phyloP scores from a whole-genome alignment of 768 basidiomycete genomes.

The Serendipita sp. region DNA sequence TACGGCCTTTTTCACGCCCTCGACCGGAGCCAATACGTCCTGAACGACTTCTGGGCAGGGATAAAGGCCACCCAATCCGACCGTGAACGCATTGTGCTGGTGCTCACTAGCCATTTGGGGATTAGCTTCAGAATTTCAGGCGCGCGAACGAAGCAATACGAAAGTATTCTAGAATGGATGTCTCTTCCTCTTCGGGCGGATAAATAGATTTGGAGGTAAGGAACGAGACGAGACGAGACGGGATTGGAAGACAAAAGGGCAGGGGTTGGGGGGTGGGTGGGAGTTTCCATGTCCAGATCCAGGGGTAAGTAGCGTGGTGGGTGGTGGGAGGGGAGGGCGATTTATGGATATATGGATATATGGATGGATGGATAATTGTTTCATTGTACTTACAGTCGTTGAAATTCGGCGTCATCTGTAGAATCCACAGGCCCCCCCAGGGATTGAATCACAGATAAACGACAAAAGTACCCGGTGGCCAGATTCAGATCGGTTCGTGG shows the following conservation, averaged over 20 bases:
- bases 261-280: neutral
- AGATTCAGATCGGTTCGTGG: neutral
- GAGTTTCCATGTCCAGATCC: neutral
- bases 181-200: neutral
- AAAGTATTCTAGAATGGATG: neutral
- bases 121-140: neutral
- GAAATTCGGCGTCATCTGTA: neutral
- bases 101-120: neutral
- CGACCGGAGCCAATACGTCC: neutral
- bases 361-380: neutral
- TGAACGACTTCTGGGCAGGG: neutral
- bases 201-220: neutral
- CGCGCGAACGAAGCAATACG: neutral
- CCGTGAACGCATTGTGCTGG: neutral
- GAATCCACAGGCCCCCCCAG: neutral
- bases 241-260: neutral
- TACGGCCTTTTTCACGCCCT: neutral
- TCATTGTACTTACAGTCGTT: neutral
- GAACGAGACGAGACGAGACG: neutral
- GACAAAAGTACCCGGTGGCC: neutral
- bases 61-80: conserved; percentile 1
- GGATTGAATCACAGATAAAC: neutral
- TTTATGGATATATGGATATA: neutral
- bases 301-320: neutral
- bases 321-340: neutral